Evolutionary conservation across 352 stramenopile genomes (phyloP).

Genomic region (Phytophthora palmivora): DNA sequence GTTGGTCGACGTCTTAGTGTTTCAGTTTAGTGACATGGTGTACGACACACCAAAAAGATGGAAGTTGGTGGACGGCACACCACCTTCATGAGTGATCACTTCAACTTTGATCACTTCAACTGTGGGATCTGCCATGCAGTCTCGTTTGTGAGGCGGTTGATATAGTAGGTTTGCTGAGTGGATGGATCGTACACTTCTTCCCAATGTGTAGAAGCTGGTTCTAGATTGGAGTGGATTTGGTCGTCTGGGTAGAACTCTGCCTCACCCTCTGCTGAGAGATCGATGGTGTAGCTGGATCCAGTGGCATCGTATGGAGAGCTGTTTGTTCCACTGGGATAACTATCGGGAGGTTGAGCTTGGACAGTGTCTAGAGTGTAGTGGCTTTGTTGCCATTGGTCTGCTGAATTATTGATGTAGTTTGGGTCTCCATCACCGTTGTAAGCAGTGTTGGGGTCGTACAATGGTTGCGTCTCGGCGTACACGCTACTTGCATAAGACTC

Average conservation of each 20-base stretch:
- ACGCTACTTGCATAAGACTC: constrained; percentile 4
- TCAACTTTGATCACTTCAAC: constrained; percentile 16
- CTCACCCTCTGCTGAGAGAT: constrained; percentile 2
- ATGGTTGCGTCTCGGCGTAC: constrained; percentile 4
- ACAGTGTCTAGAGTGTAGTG: constrained; percentile 10
- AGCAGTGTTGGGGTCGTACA: constrained; percentile 8
- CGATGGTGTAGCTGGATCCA: constrained; percentile 19
- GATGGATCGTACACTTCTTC: constrained; percentile 72
- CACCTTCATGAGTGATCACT: constrained; percentile 2
- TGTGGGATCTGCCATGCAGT: constrained; percentile 56
- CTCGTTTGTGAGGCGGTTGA: constrained; percentile 68
- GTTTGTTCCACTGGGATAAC: neutral
- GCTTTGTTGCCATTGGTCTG: constrained; percentile 16
- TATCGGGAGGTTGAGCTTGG: neutral
- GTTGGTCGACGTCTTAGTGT: constrained; percentile 22
- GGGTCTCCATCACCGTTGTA: constrained; percentile 3
- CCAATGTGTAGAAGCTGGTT: constrained; percentile 35
- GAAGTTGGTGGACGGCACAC: neutral
- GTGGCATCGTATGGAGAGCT: constrained; percentile 14
- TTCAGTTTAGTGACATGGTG: constrained; percentile 13
- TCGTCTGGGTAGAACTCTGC: neutral
- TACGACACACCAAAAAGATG: neutral
- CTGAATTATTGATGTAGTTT: neutral
- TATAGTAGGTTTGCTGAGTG: constrained; percentile 64
- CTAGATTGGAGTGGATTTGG: neutral